These are phyloP conservation scores for Fusarium piperis DNA, from an alignment of 2,329 filamentous ascomycete genomes.

Conservation along the genomic window DNA sequence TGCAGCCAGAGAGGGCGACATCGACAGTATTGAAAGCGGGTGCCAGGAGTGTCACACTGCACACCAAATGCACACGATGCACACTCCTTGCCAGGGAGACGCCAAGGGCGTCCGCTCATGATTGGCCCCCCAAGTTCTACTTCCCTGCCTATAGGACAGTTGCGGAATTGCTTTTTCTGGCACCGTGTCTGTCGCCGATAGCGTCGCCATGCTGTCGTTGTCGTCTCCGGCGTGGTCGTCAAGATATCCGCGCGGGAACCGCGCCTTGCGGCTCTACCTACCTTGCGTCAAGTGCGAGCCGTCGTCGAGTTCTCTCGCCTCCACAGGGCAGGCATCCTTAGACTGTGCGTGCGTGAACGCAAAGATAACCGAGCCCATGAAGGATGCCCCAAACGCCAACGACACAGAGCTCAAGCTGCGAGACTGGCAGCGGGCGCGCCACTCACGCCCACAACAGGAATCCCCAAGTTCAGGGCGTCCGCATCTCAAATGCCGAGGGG, in stretches of 20 bases:
- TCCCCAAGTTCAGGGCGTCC: slow-evolving; percentile 9
- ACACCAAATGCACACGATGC: slow-evolving; percentile 16
- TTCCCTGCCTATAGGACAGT: slow-evolving; percentile 30
- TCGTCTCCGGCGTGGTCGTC: neutral
- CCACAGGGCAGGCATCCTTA: neutral
- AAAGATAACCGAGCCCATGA: slow-evolving; percentile 22
- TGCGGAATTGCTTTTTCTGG: slow-evolving; percentile 33
- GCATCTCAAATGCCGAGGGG: slow-evolving; percentile 13
- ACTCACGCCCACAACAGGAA: slow-evolving; percentile 19
- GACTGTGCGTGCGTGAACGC: slow-evolving; percentile 10
- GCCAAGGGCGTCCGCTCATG: slow-evolving; percentile 20
- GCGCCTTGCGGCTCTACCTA: slow-evolving; percentile 5
- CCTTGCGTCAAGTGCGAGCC: neutral
- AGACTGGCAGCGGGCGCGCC: slow-evolving; percentile 18
- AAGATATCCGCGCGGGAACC: slow-evolving; percentile 16
- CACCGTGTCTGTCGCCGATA: neutral
- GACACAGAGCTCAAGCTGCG: slow-evolving; percentile 10
- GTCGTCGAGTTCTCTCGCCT: neutral
- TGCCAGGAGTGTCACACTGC: slow-evolving; percentile 21
- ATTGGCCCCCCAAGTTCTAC: slow-evolving; percentile 27
- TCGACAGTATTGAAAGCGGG: slow-evolving; percentile 1
- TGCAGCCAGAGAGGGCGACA: neutral
- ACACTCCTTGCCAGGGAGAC: slow-evolving; percentile 24
- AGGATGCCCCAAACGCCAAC: slow-evolving; percentile 15
- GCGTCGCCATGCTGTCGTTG: neutral